These are phyloP conservation scores for Climacium dendroides DNA, from an alignment of 225 moss, liverwort and hornwort genomes.

Conservation along the genomic window DNA sequence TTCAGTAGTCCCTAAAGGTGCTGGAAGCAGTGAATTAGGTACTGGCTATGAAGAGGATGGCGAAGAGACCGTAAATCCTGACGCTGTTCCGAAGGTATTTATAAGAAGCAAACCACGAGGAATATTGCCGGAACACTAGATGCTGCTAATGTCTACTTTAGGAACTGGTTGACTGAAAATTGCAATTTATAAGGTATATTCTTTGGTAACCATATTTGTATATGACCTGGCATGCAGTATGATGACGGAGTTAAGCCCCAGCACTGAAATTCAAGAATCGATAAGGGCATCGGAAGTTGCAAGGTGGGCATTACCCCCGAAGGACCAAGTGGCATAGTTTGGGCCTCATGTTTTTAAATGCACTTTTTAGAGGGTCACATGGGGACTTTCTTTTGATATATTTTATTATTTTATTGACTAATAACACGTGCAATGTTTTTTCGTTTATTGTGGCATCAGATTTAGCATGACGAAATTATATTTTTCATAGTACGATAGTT, in stretches of 20 bases:
- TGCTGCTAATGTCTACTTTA: not conserved
- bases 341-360: no score
- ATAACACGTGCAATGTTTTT: not conserved
- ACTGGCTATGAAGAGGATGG: constrained; percentile 42
- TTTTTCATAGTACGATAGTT: not conserved
- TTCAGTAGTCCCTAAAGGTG: not conserved
- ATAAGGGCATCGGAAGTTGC: not conserved
- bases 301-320: not conserved
- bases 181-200: not conserved
- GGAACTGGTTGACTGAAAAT: not conserved
- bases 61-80: constrained; percentile 1
- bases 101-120: not conserved
- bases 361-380: not conserved
- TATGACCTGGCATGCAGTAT: not conserved
- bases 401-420: not conserved
- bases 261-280: not conserved
- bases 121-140: not conserved
- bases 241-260: not conserved
- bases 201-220: not conserved
- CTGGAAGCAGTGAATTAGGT: constrained; percentile 23
- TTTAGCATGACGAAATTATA: no score
- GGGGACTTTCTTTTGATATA: not conserved
- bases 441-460: no score
- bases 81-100: not conserved
- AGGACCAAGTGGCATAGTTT: not conserved